These are phyloP conservation scores for Globisporangium iwayamae DNA, from an alignment of 352 stramenopile species.

Conservation along the genomic window DNA sequence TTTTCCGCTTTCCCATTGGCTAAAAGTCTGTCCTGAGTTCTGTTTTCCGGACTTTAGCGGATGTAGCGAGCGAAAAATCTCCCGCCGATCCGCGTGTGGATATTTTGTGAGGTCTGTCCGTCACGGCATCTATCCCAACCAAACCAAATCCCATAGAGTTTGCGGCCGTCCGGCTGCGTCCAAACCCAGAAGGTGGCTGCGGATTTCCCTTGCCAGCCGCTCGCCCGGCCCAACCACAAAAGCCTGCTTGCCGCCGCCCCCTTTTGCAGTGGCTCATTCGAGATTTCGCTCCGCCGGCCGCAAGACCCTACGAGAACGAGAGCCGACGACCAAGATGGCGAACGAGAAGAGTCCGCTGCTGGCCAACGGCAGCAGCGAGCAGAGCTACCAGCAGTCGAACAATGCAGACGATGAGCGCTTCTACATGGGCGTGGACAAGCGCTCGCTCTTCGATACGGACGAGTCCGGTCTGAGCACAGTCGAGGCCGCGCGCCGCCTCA, in stretches of 20 bases:
- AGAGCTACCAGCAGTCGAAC: slow-evolving; percentile 18
- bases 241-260: background rate
- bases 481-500: slow-evolving; percentile 70
- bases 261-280: slow-evolving; percentile 7
- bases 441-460: slow-evolving; percentile 59
- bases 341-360: slow-evolving; percentile 65
- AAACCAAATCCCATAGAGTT: background rate
- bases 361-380: slow-evolving; percentile 31
- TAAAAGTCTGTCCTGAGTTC: slow-evolving; percentile 5
- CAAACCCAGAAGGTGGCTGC: slow-evolving; percentile 7
- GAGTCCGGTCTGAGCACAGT: slow-evolving; percentile 75
- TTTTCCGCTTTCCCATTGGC: background rate
- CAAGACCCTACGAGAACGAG: background rate
- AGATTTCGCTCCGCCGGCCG: slow-evolving; percentile 1
- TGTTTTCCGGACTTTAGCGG: background rate
- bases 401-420: slow-evolving; percentile 49
- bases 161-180: background rate
- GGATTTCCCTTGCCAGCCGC: background rate
- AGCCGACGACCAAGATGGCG: background rate
- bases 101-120: slow-evolving; percentile 5
- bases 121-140: background rate
- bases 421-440: slow-evolving; percentile 83
- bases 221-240: background rate
- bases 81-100: slow-evolving; percentile 1
- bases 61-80: background rate